Conservation (phyloP, 495 filamentous ascomycete species). For the Aspergillus heteromorphus region DNA sequence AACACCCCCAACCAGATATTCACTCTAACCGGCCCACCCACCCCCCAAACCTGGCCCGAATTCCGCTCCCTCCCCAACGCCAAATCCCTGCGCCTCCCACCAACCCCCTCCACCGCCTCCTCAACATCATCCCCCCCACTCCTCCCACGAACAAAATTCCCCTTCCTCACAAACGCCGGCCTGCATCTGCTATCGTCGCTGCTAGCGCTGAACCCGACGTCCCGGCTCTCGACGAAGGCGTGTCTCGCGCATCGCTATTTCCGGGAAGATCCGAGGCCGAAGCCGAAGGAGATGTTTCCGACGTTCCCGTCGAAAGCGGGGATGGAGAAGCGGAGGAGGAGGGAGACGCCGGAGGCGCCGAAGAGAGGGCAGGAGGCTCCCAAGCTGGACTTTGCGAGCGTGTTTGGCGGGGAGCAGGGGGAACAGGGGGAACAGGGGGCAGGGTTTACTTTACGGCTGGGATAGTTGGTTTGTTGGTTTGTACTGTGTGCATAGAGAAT, state of each 20-base stretch:
- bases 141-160: conserved; percentile 64
- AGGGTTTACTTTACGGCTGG: conserved; percentile 76
- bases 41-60: conserved; percentile 76
- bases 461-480: conserved; percentile 17
- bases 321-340: conserved; percentile 72
- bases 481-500: neutral
- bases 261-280: conserved; percentile 80
- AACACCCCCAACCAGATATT: conserved; percentile 62
- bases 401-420: conserved; percentile 68
- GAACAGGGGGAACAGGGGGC: conserved; percentile 72
- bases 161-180: conserved; percentile 73
- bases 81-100: conserved; percentile 72
- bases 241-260: conserved; percentile 81
- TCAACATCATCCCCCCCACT: conserved; percentile 24
- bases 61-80: conserved; percentile 90
- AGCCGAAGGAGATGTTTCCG: conserved; percentile 80
- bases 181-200: conserved; percentile 60
- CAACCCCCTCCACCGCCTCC: conserved; percentile 32
- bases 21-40: conserved; percentile 83
- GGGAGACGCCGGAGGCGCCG: conserved; percentile 82
- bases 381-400: conserved; percentile 62
- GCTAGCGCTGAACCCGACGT: conserved; percentile 68
- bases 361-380: conserved; percentile 66
- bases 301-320: conserved; percentile 93
- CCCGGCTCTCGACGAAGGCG: conserved; percentile 63